Conservation (phyloP, 202 grass and related monocot species). For the Cymbopogon flexuosus region DNA sequence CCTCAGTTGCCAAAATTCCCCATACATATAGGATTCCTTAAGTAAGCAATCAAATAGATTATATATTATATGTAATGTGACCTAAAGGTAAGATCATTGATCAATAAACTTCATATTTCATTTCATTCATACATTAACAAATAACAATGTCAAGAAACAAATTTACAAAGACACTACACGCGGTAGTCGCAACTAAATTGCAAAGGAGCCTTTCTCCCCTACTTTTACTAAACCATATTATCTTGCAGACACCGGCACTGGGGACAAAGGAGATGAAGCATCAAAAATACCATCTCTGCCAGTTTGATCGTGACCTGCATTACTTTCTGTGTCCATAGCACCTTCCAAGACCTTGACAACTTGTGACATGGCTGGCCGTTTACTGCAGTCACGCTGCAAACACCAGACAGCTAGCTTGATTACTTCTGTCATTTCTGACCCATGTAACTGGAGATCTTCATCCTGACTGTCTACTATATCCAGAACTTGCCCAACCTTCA, state of each 20-base stretch:
- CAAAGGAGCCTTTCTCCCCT: constrained; percentile 1
- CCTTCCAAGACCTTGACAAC: constrained; percentile 81
- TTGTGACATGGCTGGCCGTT: constrained; percentile 64
- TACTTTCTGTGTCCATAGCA: constrained; percentile 50
- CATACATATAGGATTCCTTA: not conserved
- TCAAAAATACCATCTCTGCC: constrained; percentile 34
- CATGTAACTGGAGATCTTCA: constrained; percentile 45
- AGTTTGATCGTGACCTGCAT: constrained; percentile 30
- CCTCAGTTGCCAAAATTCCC: not conserved
- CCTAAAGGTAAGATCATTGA: not conserved
- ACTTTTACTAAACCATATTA: constrained; percentile 29
- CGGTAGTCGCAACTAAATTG: not conserved
- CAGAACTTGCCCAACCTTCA: constrained; percentile 48
- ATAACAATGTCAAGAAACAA: not conserved
- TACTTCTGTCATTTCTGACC: constrained; percentile 43
- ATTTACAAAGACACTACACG: constrained; percentile 19
- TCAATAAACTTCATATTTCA: not conserved
- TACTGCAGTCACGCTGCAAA: constrained; percentile 60
- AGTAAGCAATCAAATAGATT: not conserved
- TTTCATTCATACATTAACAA: constrained; percentile 10
- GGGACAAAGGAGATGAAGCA: constrained; percentile 39
- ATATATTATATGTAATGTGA: not conserved
- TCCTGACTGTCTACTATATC: constrained; percentile 51
- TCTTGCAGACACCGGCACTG: constrained; percentile 39
- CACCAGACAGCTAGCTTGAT: constrained; percentile 76